Evolutionary conservation across 495 filamentous ascomycete species (phyloP).

Genomic region (Aspergillus ostianus): DNA sequence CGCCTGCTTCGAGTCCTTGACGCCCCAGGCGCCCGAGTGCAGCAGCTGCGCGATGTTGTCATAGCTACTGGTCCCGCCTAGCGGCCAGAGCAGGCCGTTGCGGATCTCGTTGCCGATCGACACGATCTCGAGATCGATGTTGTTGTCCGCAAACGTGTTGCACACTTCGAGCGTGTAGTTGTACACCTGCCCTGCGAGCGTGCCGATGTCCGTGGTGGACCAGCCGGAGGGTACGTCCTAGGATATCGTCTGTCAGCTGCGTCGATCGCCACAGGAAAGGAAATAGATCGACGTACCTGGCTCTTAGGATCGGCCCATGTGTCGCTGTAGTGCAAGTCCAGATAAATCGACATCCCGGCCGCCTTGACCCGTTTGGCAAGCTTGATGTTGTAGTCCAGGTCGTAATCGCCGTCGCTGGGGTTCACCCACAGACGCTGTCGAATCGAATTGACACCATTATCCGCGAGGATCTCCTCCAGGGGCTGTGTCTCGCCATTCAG

Average conservation of each 20-base stretch:
- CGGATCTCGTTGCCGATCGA: conserved; percentile 73
- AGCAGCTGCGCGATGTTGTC: conserved; percentile 60
- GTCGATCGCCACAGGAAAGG: background rate
- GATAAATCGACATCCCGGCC: conserved; percentile 61
- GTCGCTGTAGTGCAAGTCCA: conserved; percentile 72
- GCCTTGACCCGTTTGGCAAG: conserved; percentile 63
- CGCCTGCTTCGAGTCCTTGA: conserved; percentile 58
- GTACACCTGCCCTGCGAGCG: conserved; percentile 60
- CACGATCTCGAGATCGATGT: conserved; percentile 57
- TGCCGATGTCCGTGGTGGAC: conserved; percentile 54
- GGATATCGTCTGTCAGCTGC: background rate
- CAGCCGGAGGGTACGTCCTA: conserved; percentile 57
- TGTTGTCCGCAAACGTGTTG: conserved; percentile 55
- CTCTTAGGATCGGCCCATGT: conserved; percentile 56
- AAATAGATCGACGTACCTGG: conserved; percentile 30
- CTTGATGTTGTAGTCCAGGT: conserved; percentile 66
- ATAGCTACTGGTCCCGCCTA: conserved; percentile 51
- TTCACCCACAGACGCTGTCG: conserved; percentile 75
- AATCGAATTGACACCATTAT: conserved; percentile 66
- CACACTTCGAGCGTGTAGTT: conserved; percentile 62
- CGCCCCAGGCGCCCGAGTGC: conserved; percentile 59
- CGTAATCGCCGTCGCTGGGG: conserved; percentile 61
- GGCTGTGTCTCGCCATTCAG: conserved; percentile 48
- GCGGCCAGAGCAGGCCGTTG: conserved; percentile 61
- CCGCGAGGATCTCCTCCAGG: conserved; percentile 62